A percentile compares a stretch with the other conserved stretches of the same genome.
Evolutionary conservation across 2,329 filamentous ascomycete genomes (phyloP).

Genomic region (Aspergillus pseudotamarii): DNA sequence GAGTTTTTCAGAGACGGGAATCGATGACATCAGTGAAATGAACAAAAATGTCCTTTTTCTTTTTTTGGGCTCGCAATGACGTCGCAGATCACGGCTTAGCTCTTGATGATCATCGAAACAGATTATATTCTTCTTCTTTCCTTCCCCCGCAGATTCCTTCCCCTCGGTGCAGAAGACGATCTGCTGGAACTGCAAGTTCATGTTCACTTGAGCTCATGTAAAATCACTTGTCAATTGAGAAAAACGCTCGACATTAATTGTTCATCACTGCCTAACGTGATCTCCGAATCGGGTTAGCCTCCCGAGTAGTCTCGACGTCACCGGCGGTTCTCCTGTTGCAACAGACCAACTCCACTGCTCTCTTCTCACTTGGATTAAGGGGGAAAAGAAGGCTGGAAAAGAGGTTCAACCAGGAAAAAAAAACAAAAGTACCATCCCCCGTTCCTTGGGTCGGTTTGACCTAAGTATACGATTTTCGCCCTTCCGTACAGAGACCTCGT

Average conservation of each 20-base stretch:
- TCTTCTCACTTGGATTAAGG: background rate
- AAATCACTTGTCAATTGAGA: background rate
- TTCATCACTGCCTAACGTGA: conserved; percentile 11
- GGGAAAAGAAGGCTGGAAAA: background rate
- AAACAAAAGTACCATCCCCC: background rate
- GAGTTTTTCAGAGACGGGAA: background rate
- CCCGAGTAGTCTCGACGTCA: conserved; percentile 27
- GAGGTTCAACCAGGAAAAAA: background rate
- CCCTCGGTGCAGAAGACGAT: background rate
- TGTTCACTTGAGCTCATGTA: too few species aligned
- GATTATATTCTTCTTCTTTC: background rate
- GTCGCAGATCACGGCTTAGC: conserved; percentile 13
- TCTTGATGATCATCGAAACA: background rate
- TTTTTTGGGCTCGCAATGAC: conserved; percentile 18
- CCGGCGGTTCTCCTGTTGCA: conserved; percentile 9
- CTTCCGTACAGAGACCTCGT: conserved; percentile 8
- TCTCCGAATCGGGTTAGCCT: conserved; percentile 20
- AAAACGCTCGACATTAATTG: background rate
- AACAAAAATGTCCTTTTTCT: background rate
- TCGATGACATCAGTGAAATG: conserved; percentile 24
- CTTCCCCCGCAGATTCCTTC: background rate
- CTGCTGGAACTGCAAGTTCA: background rate
- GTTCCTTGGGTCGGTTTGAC: background rate
- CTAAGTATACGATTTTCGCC: conserved; percentile 1
- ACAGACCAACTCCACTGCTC: background rate